phyloP scores from a whole-genome alignment of 371 early-diverging fungal genomes.

The Mortierella sp. region DNA sequence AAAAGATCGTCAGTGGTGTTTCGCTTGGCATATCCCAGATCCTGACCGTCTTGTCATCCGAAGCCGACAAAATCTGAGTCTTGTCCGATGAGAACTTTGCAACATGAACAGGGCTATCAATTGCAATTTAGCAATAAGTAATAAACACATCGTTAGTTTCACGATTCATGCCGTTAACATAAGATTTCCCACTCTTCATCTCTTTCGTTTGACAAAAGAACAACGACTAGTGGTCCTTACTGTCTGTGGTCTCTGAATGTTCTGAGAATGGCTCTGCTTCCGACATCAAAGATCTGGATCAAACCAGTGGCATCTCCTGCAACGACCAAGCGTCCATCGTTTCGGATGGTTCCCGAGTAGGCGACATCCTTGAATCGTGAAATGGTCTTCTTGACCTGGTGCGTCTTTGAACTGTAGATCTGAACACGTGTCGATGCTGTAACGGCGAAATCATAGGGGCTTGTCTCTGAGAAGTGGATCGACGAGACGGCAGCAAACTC shows the following conservation, averaged over 20 bases:
- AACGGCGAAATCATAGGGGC: slow-evolving; percentile 92
- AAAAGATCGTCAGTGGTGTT: slow-evolving; percentile 77
- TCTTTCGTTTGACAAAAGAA: neutral
- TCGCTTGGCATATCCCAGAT: slow-evolving; percentile 95
- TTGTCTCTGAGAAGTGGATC: slow-evolving; percentile 86
- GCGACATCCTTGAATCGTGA: slow-evolving; percentile 93
- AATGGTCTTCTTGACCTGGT: slow-evolving; percentile 88
- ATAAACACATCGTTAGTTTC: neutral
- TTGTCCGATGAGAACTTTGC: slow-evolving; percentile 85
- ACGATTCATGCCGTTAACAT: no score
- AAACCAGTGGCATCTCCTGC: slow-evolving; percentile 94
- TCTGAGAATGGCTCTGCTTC: slow-evolving; percentile 89
- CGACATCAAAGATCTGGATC: slow-evolving; percentile 86
- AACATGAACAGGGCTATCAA: slow-evolving; percentile 82
- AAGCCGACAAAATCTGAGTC: slow-evolving; percentile 86
- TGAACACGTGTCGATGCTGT: slow-evolving; percentile 93
- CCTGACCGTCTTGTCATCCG: slow-evolving; percentile 92
- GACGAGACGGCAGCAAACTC: slow-evolving; percentile 90
- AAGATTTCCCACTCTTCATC: no score
- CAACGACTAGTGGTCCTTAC: slow-evolving; percentile 59
- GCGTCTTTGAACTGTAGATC: slow-evolving; percentile 87
- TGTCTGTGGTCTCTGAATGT: slow-evolving; percentile 87
- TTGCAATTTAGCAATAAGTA: neutral
- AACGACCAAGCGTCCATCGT: slow-evolving; percentile 92
- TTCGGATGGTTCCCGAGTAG: slow-evolving; percentile 83